phyloP scores from a whole-genome alignment of 140 eudicot species.

The Anethum foeniculum region DNA sequence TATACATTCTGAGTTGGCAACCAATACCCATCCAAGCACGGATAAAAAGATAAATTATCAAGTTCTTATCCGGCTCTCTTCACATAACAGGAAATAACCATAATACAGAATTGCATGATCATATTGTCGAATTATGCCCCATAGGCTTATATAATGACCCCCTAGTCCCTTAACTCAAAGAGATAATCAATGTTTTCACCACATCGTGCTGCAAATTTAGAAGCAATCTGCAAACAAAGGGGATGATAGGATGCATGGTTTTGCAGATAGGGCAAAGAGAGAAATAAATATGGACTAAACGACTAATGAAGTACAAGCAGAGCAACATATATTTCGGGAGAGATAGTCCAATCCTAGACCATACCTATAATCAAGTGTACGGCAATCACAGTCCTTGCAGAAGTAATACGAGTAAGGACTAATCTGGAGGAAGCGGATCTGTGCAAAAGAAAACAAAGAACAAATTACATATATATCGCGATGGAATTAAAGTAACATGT shows the following conservation, averaged over 20 bases:
- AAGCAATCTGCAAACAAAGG: too few relatives aligned
- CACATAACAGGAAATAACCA: neutral
- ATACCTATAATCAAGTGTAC: constrained; percentile 82
- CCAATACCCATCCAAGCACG: neutral
- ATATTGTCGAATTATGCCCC: neutral
- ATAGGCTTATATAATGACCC: neutral
- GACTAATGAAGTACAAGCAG: too few relatives aligned
- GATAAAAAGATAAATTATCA: neutral
- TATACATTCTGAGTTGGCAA: neutral
- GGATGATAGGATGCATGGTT: too few relatives aligned
- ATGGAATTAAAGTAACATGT: neutral
- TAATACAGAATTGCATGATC: neutral
- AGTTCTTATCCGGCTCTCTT: neutral
- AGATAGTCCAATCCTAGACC: neutral
- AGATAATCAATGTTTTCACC: too few relatives aligned
- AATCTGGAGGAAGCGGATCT: constrained; percentile 87
- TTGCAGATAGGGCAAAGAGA: too few relatives aligned
- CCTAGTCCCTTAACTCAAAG: neutral
- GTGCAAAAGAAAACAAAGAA: constrained; percentile 11
- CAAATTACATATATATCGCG: neutral
- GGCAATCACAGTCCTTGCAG: constrained; percentile 97
- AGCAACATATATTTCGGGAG: neutral
- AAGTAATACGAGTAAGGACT: constrained; percentile 78
- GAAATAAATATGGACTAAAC: too few relatives aligned
- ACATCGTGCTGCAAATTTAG: too few relatives aligned